phyloP scores from a whole-genome alignment of 2,329 filamentous ascomycete genomes.

The Sclerotinia nivalis region DNA sequence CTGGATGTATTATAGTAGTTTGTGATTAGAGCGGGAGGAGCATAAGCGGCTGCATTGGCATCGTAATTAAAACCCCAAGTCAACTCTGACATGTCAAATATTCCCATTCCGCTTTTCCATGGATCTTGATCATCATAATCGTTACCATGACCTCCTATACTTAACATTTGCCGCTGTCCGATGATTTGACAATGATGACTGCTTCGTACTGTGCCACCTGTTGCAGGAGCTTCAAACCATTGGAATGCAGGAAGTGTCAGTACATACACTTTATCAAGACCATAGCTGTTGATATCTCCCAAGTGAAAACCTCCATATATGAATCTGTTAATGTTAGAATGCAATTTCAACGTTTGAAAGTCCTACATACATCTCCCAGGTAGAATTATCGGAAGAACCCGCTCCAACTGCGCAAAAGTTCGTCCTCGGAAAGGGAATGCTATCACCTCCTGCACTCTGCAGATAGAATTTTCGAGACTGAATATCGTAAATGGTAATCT shows the following conservation, averaged over 20 bases:
- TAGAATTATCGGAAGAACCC: not conserved
- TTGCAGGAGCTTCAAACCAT: not conserved
- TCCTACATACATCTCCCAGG: not conserved
- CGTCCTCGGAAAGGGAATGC: not conserved
- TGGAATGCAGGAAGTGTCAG: not conserved
- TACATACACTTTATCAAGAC: not conserved
- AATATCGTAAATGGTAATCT: not conserved
- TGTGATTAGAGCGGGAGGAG: not conserved
- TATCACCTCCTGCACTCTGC: not conserved
- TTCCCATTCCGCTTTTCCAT: not conserved
- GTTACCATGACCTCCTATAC: not conserved
- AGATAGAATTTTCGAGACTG: not conserved
- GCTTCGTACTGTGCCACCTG: not conserved
- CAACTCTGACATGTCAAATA: not conserved
- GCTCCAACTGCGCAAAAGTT: not conserved
- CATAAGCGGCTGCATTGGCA: not conserved
- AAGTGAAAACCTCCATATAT: not conserved
- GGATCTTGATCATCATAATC: not conserved
- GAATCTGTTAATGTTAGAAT: not conserved
- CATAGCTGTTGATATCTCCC: not conserved
- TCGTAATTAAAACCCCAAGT: not conserved
- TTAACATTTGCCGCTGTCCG: not conserved
- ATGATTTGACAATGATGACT: not conserved
- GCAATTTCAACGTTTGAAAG: not conserved
- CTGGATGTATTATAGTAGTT: not conserved